A percentile compares a stretch with the other conserved stretches of the same genome.
phyloP scores from a whole-genome alignment of 2,329 filamentous ascomycete genomes.

The Diaporthe vexans region DNA sequence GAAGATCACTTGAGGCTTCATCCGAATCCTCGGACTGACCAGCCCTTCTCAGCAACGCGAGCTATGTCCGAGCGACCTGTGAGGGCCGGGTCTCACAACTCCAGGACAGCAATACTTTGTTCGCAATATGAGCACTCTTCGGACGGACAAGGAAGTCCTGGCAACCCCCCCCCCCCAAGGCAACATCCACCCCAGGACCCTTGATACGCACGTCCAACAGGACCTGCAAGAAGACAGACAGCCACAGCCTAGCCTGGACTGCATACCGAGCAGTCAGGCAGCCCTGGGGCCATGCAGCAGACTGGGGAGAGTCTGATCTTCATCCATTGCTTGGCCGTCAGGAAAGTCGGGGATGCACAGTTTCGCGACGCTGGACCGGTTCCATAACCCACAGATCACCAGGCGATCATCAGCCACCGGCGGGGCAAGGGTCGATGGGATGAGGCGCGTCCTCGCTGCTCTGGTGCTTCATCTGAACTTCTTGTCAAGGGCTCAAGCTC shows the following conservation, averaged over 20 bases:
- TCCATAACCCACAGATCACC: constrained; percentile 27
- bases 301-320: constrained; percentile 34
- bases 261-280: neutral
- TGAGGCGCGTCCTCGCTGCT: constrained; percentile 17
- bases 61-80: neutral
- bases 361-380: constrained; percentile 33
- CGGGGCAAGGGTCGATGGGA: constrained; percentile 32
- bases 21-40: constrained; percentile 19
- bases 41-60: neutral
- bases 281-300: constrained; percentile 4
- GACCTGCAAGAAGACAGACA: constrained; percentile 11
- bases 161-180: neutral
- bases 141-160: constrained; percentile 9
- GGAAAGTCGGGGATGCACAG: constrained; percentile 25
- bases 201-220: constrained; percentile 22
- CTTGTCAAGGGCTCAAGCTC: constrained; percentile 3
- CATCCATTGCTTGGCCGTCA: constrained; percentile 33
- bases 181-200: constrained; percentile 4
- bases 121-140: constrained; percentile 10
- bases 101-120: constrained; percentile 5
- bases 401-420: constrained; percentile 31
- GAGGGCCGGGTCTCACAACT: constrained; percentile 4
- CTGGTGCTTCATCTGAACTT: constrained; percentile 36
- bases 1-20: constrained; percentile 24
- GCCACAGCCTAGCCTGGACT: constrained; percentile 8